Evolutionary conservation across 257 asterid species (phyloP).

Genomic region (Rhazya stricta): DNA sequence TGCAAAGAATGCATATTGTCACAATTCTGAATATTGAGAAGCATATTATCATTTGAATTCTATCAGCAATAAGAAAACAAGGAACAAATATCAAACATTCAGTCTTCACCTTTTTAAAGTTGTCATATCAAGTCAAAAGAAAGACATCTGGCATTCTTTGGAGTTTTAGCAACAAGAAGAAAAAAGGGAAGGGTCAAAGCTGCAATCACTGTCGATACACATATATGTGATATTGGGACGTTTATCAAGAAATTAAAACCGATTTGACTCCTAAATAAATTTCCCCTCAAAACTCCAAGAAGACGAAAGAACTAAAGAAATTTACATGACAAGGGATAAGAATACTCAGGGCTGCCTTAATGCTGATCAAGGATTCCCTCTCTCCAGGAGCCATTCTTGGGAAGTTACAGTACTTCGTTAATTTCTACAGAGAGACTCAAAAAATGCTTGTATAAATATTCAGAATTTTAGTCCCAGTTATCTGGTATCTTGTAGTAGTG

Average conservation of each 20-base stretch:
- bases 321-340: not conserved
- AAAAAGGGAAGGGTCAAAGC: not conserved
- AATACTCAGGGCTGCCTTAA: not conserved
- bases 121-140: not conserved
- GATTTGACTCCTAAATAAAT: not conserved
- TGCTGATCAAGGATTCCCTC: not conserved
- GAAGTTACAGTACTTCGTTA: not conserved
- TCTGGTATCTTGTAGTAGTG: not conserved
- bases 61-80: not conserved
- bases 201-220: not conserved
- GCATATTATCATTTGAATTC: not conserved
- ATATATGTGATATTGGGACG: not conserved
- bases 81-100: not conserved
- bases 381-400: not conserved
- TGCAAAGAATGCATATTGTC: conserved; percentile 3
- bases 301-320: not conserved
- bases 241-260: not conserved
- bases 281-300: not conserved
- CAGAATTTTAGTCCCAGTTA: not conserved
- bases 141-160: not conserved
- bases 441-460: not conserved
- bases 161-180: not conserved
- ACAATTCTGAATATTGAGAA: not conserved
- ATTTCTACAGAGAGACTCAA: not conserved
- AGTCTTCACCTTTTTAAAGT: not conserved